Conservation (phyloP, 805 yeast genomes). For the Nakazawaea anatomiae region DNA sequence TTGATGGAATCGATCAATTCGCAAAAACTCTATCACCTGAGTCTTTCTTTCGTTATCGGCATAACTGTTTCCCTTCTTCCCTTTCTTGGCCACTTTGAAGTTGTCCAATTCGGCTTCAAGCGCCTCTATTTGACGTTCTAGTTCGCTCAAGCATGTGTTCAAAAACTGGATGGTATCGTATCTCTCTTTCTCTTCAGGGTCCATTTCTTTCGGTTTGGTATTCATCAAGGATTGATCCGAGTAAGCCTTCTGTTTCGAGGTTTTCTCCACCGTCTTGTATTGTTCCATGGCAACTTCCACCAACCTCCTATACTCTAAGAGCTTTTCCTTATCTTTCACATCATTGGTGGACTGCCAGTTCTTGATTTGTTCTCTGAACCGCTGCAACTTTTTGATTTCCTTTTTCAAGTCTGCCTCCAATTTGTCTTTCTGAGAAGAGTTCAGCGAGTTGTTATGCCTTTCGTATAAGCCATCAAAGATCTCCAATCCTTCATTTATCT, state of each 20-base stretch:
- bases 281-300: slow-evolving; percentile 87
- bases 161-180: slow-evolving; percentile 67
- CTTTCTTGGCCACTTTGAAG: slow-evolving; percentile 43
- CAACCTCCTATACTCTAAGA: slow-evolving; percentile 67
- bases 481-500: slow-evolving; percentile 86
- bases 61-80: slow-evolving; percentile 40
- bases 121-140: slow-evolving; percentile 74
- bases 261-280: slow-evolving; percentile 90
- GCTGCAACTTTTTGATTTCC: slow-evolving; percentile 90
- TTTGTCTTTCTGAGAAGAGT: slow-evolving; percentile 87
- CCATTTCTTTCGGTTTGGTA: slow-evolving; percentile 38
- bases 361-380: slow-evolving; percentile 91
- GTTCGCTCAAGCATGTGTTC: slow-evolving; percentile 67
- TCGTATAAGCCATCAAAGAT: slow-evolving; percentile 83
- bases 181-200: slow-evolving; percentile 78
- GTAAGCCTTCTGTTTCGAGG: slow-evolving; percentile 89
- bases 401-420: slow-evolving; percentile 88
- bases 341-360: slow-evolving; percentile 91
- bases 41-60: slow-evolving; percentile 47
- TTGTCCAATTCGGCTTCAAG: slow-evolving; percentile 67
- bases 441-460: slow-evolving; percentile 74
- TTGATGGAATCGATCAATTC: slow-evolving; percentile 75
- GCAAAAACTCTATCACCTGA: slow-evolving; percentile 57
- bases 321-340: slow-evolving; percentile 79
- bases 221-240: slow-evolving; percentile 86